Conservation (phyloP, 169 alveolate genomes). For the Condylostoma magnum region DNA sequence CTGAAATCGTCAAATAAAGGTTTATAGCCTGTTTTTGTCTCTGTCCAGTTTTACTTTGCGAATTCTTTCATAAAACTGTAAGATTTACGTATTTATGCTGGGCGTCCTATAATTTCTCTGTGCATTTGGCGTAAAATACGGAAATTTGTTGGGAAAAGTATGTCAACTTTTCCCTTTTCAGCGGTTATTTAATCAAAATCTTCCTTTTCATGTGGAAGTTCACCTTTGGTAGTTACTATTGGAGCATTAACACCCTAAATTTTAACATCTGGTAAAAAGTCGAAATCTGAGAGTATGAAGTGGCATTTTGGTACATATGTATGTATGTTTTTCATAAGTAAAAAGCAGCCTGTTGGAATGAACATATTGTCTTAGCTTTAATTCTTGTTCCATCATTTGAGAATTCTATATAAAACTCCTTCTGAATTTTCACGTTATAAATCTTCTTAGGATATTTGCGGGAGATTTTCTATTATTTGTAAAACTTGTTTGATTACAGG, state of each 20-base stretch:
- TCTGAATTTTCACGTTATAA: conserved; percentile 38
- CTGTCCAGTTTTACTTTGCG: conserved; percentile 57
- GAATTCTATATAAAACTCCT: conserved; percentile 38
- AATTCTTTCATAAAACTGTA: conserved; percentile 49
- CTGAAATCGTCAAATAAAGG: conserved; percentile 73
- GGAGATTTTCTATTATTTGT: conserved; percentile 34
- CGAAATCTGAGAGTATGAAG: conserved; percentile 69
- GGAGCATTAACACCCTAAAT: conserved; percentile 62
- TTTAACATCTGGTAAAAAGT: conserved; percentile 39
- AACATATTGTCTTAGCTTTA: conserved; percentile 44
- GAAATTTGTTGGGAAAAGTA: conserved; percentile 65
- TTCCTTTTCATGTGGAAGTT: conserved; percentile 56
- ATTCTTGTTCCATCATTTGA: conserved; percentile 7
- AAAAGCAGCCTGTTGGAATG: conserved; percentile 59
- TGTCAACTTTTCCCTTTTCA: conserved; percentile 68
- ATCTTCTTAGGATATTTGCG: conserved; percentile 43
- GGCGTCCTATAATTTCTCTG: conserved; percentile 25
- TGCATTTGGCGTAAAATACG: conserved; percentile 34
- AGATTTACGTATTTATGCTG: conserved; percentile 41
- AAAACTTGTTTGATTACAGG: conserved; percentile 35
- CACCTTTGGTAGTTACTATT: conserved; percentile 62
- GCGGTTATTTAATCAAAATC: conserved; percentile 50
- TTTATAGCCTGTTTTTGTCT: conserved; percentile 56
- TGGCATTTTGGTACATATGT: conserved; percentile 45
- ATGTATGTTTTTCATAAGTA: conserved; percentile 44